Evolutionary conservation across 805 yeast genomes (phyloP), one percentile per base, ranked within the genome.

Genomic region (Pichia kluyveri): DNA sequence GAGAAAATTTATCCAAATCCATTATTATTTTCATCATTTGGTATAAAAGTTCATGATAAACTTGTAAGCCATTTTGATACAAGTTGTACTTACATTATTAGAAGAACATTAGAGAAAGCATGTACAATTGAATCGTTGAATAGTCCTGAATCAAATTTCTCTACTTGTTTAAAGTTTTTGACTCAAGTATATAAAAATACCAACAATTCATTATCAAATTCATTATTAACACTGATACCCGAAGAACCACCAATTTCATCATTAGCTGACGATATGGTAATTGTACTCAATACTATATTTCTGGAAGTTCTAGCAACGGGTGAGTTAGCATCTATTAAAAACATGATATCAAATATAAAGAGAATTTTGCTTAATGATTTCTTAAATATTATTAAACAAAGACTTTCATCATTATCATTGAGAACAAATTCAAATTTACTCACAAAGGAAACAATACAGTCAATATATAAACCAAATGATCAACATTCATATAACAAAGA

Each of bases 41-140:
- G 75, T 44, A 67, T 67, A 23, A 85, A 85, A 56, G 68, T 85
- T 18, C 72, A 69, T 38, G 55, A 69, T 32, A 71, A 76, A 55
- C 67, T 79, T 49, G 65, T 76, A 27, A 82, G 86, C 18, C 72
- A 81, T 1, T 86, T 84, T 60, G 88, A 86, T 52, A 61, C 70
- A 2, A 64, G 90, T 47, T 69, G 80, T 43, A 69, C 78, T 5
- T 87, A 80, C 61, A 85, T 85, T 49, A 73, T 89, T 54, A 71
- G 88, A 47, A 73, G 87, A 40, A 84, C 96, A 0, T 72, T 90
- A 38, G 93, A 86, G 58, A 87, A 83, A 59, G 86, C 96, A 2
- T 76, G 86, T 42, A 73, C 79, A 44, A 71, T 88, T 34, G 98
- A 93, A 61, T 89, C 83, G 55, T 55, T 86, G 18, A 96, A 96